Evolutionary conservation across 805 yeast species (phyloP).

Genomic region (Ogataea pini): DNA sequence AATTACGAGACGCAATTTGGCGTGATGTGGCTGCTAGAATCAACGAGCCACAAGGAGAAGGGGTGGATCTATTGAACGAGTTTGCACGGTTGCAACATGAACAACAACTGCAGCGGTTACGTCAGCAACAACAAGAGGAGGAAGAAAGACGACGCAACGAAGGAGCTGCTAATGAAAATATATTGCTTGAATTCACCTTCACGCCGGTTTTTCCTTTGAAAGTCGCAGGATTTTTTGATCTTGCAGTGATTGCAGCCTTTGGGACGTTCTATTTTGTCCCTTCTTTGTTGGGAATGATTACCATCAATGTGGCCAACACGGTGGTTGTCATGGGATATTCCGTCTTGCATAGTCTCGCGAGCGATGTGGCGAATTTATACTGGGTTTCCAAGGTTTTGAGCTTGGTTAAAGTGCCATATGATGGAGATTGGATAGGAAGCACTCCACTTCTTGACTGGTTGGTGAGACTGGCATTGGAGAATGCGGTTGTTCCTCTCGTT

Average conservation of each 20-base stretch:
- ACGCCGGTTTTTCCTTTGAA: slow-evolving; percentile 18
- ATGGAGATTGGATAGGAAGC: background rate
- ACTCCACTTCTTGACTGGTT: background rate
- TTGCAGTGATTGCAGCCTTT: slow-evolving; percentile 22
- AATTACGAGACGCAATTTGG: too few species aligned
- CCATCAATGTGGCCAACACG: slow-evolving; percentile 18
- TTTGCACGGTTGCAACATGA: slow-evolving; percentile 15
- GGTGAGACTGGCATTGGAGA: background rate
- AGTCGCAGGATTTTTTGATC: slow-evolving; percentile 26
- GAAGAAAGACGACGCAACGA: slow-evolving; percentile 3
- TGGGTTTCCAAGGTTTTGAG: background rate
- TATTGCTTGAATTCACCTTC: slow-evolving; percentile 16
- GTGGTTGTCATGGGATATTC: slow-evolving; percentile 1
- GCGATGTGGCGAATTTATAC: background rate
- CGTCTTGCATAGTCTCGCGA: slow-evolving; percentile 1
- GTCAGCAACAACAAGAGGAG: slow-evolving; percentile 12
- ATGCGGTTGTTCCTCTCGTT: slow-evolving; percentile 9
- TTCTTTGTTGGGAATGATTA: slow-evolving; percentile 26
- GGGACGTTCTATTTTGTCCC: slow-evolving; percentile 30
- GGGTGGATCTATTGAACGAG: slow-evolving; percentile 12
- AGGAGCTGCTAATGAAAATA: slow-evolving; percentile 13
- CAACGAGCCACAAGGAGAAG: background rate
- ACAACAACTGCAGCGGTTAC: slow-evolving; percentile 9
- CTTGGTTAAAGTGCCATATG: background rate
- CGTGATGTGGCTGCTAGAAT: too few species aligned